Evolutionary conservation across 2,329 filamentous ascomycete species (phyloP).

Genomic region (Penicillium hesseltinei): DNA sequence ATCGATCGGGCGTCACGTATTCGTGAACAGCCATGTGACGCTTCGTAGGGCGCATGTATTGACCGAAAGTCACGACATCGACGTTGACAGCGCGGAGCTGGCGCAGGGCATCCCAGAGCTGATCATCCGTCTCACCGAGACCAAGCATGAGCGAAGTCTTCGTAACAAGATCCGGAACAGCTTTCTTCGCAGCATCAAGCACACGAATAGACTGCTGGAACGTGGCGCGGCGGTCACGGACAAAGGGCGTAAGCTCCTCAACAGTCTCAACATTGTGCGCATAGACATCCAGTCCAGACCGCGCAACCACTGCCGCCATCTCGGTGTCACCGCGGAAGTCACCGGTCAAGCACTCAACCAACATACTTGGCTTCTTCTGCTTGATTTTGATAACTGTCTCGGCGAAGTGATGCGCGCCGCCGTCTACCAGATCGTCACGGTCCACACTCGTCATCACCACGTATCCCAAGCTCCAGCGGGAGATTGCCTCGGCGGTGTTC

Average conservation of each 20-base stretch:
- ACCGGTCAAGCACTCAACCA: slow-evolving; percentile 59
- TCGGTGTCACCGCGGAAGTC: slow-evolving; percentile 84
- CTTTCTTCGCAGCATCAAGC: slow-evolving; percentile 75
- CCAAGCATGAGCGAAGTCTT: slow-evolving; percentile 98
- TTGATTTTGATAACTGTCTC: slow-evolving; percentile 96
- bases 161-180: slow-evolving; percentile 78
- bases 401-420: slow-evolving; percentile 84
- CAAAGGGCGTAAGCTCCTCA: slow-evolving; percentile 82
- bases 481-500: slow-evolving; percentile 89
- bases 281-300: slow-evolving; percentile 89
- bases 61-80: slow-evolving; percentile 97
- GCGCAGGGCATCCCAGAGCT: slow-evolving; percentile 74
- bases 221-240: slow-evolving; percentile 83
- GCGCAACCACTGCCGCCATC: slow-evolving; percentile 80
- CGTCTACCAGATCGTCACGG: slow-evolving; percentile 85
- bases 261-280: slow-evolving; percentile 97
- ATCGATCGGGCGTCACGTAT: slow-evolving; percentile 87
- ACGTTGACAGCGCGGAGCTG: slow-evolving; percentile 78
- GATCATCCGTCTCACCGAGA: slow-evolving; percentile 84
- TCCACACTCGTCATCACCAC: slow-evolving; percentile 93
- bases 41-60: slow-evolving; percentile 99
- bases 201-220: slow-evolving; percentile 84
- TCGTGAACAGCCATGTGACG: slow-evolving; percentile 95
- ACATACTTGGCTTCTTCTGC: slow-evolving; percentile 57
- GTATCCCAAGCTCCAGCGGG: slow-evolving; percentile 90